Evolutionary conservation across 331 rosid species (phyloP), one percentile per base, ranked within the genome.

Genomic region (Quercus phellos): DNA sequence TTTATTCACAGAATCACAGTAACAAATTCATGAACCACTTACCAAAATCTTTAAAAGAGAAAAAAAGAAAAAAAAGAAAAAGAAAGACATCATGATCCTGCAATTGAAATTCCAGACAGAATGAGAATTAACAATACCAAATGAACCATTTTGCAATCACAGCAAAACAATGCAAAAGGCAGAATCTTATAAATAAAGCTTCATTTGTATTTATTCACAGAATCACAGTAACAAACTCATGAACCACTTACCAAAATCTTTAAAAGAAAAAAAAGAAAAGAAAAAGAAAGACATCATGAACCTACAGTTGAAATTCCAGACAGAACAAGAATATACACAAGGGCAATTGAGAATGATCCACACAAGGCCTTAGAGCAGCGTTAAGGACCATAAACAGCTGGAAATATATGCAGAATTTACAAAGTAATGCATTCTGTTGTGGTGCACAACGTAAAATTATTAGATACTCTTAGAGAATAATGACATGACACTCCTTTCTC

Each of bases 391-490:
- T 66, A 13, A 34, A 12, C 24, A 14, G 13, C 50, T 16, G 5
- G 61, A 63, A 61, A 79, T 63, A 77, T 80, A 77, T 21, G 82
- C 71, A 82, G 86, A 82, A 88, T 88, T 76, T 88, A 88, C 92
- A 86, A 67, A 74, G 46, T 61, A 77, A 72, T 68, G 64, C 51
- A 69, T 77, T 64, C 76, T 60, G 54, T 34, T 55, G 75, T 29
- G 51, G 63, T 17, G 77, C 68, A 38, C 46, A 38, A 38, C 12
- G 0, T 38, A 38, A 38, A 38, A 38, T 38, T 38, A 38, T 38
- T 38, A 38, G 46, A 0, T 38, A 38, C 12, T 38, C 0, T 0
- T 0, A 38, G 0, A 8, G 3, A 0, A 38, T 38, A 38, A 38
- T 8, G 12, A 2, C 46, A 2, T 38, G 46, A 0, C 12, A 8